Evolutionary conservation across 2,329 filamentous ascomycete species (phyloP), one percentile per base, ranked within the genome.

Genomic region (Apiospora saccharicola): DNA sequence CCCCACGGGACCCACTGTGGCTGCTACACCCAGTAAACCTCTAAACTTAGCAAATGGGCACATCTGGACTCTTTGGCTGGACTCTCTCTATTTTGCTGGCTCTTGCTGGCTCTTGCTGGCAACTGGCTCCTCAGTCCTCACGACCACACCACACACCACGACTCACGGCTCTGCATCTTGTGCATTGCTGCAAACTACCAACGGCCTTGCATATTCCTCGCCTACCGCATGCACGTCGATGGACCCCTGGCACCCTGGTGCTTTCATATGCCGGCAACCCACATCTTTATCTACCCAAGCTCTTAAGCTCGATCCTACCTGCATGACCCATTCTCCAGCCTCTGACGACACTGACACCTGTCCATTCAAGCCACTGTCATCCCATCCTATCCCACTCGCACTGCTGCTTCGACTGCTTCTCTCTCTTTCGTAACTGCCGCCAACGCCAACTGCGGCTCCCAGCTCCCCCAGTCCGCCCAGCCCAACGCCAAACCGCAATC

Each of bases 271-370:
- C 53, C 53, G 53, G 53, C 34, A 61, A 41, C 37, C 53, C 34
- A 61, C 53, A 37, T 30, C 53, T 37, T 7, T 7, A 34, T 61
- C 53, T 34, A 30, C 12, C 16, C 30, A 61, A 61, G 53, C 53
- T n/a, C 53, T 37, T 24, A 16, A 14, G 49, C 49, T 57, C 26
- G 26, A 16, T 57, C 4, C 51, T 30, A 34, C 51, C 26, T 61
- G 53, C 53, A 61, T 61, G 19, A 19, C 53, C 57, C 57, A 41
- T 64, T 26, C 34, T 41, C 22, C 34, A 34, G 30, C 57, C 57
- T 64, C 57, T 64, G 57, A 64, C 57, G 57, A 41, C 57, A 64
- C 57, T 64, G 57, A 64, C 57, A 64, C 57, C 57, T 64, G 57
- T 64, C 57, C 57, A 41, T 41, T 64, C 57, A n/a, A n/a, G 57